Evolutionary conservation across 2,329 filamentous ascomycete genomes (phyloP).

Genomic region (Trichoderma brevicompactum): DNA sequence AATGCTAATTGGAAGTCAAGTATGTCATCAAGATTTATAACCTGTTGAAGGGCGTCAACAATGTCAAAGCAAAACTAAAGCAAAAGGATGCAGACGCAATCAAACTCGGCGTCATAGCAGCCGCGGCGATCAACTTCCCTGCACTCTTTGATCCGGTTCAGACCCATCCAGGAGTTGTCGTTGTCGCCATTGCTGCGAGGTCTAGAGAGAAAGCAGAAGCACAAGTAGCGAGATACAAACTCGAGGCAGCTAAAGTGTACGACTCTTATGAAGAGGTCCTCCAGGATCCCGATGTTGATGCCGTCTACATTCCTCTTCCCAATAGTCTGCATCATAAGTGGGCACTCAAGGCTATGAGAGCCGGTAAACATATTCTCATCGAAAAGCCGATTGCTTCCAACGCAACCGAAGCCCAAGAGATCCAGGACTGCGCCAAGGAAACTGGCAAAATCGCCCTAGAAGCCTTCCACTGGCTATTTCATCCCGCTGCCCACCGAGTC

Average conservation of each 20-base stretch:
- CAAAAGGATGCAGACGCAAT: neutral
- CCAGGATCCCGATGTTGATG: constrained; percentile 48
- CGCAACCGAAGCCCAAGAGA: constrained; percentile 37
- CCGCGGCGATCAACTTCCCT: constrained; percentile 7
- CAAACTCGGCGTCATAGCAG: constrained; percentile 2
- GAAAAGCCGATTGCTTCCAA: constrained; percentile 24
- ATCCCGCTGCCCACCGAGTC: constrained; percentile 1
- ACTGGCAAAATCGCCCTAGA: neutral
- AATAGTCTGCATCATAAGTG: constrained; percentile 50
- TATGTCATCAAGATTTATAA: neutral
- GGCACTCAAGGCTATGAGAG: constrained; percentile 50
- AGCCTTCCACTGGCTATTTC: constrained; percentile 3
- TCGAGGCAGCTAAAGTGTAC: constrained; percentile 3
- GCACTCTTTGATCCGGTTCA: constrained; percentile 9
- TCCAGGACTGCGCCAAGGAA: neutral
- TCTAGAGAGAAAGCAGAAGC: constrained; percentile 11
- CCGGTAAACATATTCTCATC: constrained; percentile 49
- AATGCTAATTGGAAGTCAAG: no score
- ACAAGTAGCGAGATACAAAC: constrained; percentile 3
- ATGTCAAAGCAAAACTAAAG: neutral
- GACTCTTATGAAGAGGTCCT: constrained; percentile 26
- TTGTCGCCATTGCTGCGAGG: constrained; percentile 4
- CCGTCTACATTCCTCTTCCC: constrained; percentile 56
- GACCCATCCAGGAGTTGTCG: constrained; percentile 1
- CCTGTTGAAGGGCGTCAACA: constrained; percentile 9